Evolutionary conservation across 1,139 yeast genomes (phyloP).

Genomic region (Zygosaccharomyces pseudobailii): DNA sequence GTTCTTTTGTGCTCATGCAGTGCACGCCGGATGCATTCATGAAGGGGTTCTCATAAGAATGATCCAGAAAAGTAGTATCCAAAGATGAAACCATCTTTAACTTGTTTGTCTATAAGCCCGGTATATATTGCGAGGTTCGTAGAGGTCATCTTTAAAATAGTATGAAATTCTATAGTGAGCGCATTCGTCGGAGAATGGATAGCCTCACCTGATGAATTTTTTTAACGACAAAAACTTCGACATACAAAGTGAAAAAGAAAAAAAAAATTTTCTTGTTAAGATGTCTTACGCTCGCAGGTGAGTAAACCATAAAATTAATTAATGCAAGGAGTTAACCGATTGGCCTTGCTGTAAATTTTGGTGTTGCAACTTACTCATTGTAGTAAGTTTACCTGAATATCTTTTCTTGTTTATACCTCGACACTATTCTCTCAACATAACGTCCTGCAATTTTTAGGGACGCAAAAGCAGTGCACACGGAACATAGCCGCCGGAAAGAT

Average conservation of each 20-base stretch:
- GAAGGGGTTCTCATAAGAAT: constrained; percentile 24
- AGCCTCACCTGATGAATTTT: background rate
- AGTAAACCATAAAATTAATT: no score
- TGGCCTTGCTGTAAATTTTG: no score
- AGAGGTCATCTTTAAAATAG: background rate
- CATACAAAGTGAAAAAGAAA: background rate
- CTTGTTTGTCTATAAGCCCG: background rate
- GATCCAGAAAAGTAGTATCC: constrained; percentile 19
- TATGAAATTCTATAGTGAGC: background rate
- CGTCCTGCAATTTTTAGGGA: no score
- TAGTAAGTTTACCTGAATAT: no score
- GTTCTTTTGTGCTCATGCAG: constrained; percentile 25
- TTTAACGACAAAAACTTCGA: background rate
- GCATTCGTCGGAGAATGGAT: background rate
- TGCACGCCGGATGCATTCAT: constrained; percentile 33
- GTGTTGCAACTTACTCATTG: no score
- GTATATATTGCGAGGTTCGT: background rate
- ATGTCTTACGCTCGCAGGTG: background rate
- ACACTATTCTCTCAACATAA: no score
- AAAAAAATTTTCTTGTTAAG: background rate
- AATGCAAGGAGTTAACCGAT: no score
- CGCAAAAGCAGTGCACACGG: no score
- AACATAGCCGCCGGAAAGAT: no score
- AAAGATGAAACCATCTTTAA: constrained; percentile 14
- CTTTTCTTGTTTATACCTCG: no score